These are phyloP conservation scores for Mycena galopus DNA, from an alignment of 768 basidiomycete species.

Conservation along the genomic window DNA sequence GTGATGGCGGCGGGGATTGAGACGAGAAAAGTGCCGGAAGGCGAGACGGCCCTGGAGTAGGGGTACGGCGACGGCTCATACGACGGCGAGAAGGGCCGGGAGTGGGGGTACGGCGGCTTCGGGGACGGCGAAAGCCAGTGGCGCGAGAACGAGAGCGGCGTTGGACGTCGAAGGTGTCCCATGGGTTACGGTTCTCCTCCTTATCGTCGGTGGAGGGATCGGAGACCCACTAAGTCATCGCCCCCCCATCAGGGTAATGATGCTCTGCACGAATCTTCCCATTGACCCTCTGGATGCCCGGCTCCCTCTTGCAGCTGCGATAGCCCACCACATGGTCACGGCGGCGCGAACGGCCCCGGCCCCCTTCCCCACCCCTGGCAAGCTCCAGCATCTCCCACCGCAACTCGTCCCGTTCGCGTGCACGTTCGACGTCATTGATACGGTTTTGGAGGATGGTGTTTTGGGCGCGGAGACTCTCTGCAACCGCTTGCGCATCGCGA, in stretches of 20 bases:
- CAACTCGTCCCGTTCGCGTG: slow-evolving; percentile 32
- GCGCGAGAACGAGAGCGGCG: not conserved
- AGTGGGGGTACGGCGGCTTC: too few species aligned
- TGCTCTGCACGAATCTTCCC: slow-evolving; percentile 21
- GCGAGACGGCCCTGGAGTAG: not conserved
- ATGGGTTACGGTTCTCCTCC: too few species aligned
- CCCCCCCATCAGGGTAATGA: slow-evolving; percentile 14
- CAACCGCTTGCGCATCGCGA: slow-evolving; percentile 12
- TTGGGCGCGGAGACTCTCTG: slow-evolving; percentile 29
- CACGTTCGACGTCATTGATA: slow-evolving; percentile 25
- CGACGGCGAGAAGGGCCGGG: too few species aligned
- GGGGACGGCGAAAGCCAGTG: not conserved
- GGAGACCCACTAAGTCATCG: too few species aligned
- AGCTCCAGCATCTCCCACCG: slow-evolving; percentile 23
- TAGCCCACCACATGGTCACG: slow-evolving; percentile 12
- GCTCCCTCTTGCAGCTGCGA: slow-evolving; percentile 8
- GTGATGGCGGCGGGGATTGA: not conserved
- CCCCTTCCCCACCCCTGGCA: not conserved
- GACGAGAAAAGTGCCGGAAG: not conserved
- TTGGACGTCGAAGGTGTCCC: too few species aligned
- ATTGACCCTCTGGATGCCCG: slow-evolving; percentile 4
- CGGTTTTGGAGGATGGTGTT: slow-evolving; percentile 23
- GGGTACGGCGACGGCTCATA: too few species aligned
- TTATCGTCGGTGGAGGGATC: too few species aligned
- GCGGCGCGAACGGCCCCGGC: not conserved